Conservation (phyloP, 345 rosid species). For the Murraya koenigii region DNA sequence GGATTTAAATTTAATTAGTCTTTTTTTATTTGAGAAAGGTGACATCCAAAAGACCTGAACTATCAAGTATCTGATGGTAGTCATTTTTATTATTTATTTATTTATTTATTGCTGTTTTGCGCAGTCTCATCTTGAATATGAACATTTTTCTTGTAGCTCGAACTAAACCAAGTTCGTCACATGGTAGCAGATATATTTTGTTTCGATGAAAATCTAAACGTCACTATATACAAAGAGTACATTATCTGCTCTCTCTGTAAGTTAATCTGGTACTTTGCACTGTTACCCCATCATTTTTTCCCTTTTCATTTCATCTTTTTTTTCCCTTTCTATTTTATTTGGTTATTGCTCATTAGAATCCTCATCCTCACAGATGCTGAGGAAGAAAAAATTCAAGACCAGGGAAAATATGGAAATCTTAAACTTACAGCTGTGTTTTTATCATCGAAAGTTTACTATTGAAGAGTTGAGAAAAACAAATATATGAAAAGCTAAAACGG, state of each 20-base stretch:
- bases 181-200: conserved; percentile 40
- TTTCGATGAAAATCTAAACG: conserved; percentile 34
- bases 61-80: too few species aligned
- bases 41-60: too few species aligned
- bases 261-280: neutral
- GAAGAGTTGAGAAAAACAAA: neutral
- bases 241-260: conserved; percentile 25
- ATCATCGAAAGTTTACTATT: neutral
- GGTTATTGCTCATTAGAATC: neutral
- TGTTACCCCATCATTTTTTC: too few species aligned
- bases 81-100: neutral
- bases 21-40: neutral
- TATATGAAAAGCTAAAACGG: neutral
- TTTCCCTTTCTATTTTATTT: neutral
- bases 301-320: too few species aligned
- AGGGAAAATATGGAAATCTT: neutral
- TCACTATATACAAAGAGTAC: conserved; percentile 33
- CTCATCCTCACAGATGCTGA: neutral
- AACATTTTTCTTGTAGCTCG: conserved; percentile 22
- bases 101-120: neutral
- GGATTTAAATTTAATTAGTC: neutral
- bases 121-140: neutral
- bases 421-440: neutral
- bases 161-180: conserved; percentile 30
- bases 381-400: neutral